These are phyloP conservation scores for Xerocomellus intermedius DNA, from an alignment of 768 basidiomycete species.

Conservation along the genomic window DNA sequence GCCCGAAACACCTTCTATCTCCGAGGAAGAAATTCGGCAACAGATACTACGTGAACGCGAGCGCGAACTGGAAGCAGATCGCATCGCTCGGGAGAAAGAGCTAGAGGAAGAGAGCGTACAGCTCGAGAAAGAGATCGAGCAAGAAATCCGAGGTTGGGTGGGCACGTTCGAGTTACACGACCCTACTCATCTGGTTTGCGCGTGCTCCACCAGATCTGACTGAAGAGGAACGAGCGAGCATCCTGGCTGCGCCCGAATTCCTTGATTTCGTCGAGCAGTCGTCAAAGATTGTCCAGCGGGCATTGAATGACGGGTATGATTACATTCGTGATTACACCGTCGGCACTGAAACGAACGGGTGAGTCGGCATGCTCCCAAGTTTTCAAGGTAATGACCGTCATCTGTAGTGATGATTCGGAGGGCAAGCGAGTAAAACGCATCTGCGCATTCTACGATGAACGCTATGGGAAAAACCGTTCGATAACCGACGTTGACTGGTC, in stretches of 20 bases:
- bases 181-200: conserved; percentile 2
- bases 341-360: conserved; percentile 82
- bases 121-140: conserved; percentile 82
- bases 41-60: conserved; percentile 60
- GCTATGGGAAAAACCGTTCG: conserved; percentile 88
- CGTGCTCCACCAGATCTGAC: conserved; percentile 60
- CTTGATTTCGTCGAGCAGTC: conserved; percentile 92
- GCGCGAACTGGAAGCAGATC: conserved; percentile 68
- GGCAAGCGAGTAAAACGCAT: conserved; percentile 87
- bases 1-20: conserved; percentile 45
- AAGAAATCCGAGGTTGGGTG: conserved; percentile 73
- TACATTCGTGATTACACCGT: conserved; percentile 97
- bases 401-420: conserved; percentile 79
- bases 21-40: conserved; percentile 75
- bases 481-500: conserved; percentile 99
- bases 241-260: conserved; percentile 88
- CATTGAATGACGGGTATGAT: conserved; percentile 93
- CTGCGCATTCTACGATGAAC: conserved; percentile 92
- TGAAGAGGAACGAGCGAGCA: conserved; percentile 79
- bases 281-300: conserved; percentile 92
- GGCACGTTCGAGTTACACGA: not conserved
- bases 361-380: conserved; percentile 30
- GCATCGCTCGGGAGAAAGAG: conserved; percentile 67
- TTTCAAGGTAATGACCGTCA: conserved; percentile 5
- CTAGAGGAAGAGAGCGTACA: conserved; percentile 81